Base-by-base conservation (phyloP, 108 stramenopile species). In the Fragilariopsis cylindrus region DNA sequence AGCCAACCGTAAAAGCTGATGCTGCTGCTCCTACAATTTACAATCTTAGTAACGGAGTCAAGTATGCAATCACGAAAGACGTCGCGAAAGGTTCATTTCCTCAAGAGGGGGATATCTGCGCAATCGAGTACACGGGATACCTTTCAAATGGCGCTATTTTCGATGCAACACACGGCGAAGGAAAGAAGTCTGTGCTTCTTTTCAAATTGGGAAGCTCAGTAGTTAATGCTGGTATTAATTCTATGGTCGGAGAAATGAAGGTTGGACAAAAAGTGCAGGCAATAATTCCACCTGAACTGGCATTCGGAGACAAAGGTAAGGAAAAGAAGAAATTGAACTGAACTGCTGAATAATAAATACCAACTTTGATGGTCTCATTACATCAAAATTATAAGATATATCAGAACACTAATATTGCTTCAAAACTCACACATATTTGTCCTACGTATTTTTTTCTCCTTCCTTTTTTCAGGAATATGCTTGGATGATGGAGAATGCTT, bases 71-170 rank as follows among this genome's bases (percentile, higher is more conserved):
- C 7, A 74, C 80, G 6, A 84, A 90, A 70, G 82, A 83, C 62
- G 73, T 73, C 52, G 67, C 77, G 42, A 83, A 82, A 57, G 79
- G 54, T 8, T 40, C 69, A 8, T 67, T 69, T 47, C 90, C 94
- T 4, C 80, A 79, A 41, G 60, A 77, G 54, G 90, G 90, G 18
- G 94, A 95, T 58, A 90, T 95, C 56, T 85, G 90, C 19, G 94
- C 85, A 39, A 85, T 95, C 70, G 91, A 92, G 58, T 95, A 92
- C 87, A 95, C 94, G 48, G 94, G 94, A 39, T 95, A 95, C 58
- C 75, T 95, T 4, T 60, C 86, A 3, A 86, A 87, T 66, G 94
- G 94, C 15, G 76, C 85, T 7, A 95, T 95, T 62, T 95, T 92
- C 70, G 94, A 95, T 76, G 87, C 86, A n/a, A 91, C 91, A n/a